phyloP scores from a whole-genome alignment of 768 basidiomycete genomes.

The Trametes villosa region DNA sequence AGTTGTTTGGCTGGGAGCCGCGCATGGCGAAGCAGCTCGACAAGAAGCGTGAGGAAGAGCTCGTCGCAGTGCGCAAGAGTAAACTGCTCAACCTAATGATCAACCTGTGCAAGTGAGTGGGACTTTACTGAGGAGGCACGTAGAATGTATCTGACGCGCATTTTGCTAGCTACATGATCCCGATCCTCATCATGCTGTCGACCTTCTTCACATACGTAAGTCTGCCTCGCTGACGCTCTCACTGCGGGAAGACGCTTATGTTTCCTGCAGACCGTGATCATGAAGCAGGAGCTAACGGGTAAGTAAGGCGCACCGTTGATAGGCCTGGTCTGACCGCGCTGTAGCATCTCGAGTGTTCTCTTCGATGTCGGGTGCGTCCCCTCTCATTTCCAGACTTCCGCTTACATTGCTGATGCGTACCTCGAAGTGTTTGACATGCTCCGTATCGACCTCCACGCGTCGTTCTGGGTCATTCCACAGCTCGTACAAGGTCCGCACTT shows the following conservation, averaged over 20 bases:
- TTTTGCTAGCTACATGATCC: conserved; percentile 54
- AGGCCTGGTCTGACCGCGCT: neutral
- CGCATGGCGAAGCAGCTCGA: conserved; percentile 56
- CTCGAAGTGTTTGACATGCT: conserved; percentile 19
- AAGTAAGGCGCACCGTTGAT: neutral
- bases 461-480: conserved; percentile 6
- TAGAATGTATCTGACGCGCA: neutral
- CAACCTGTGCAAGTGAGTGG: conserved; percentile 45
- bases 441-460: conserved; percentile 6
- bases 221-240: neutral
- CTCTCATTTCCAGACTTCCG: neutral
- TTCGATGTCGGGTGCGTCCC: conserved; percentile 21
- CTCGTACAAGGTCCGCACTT: conserved; percentile 5
- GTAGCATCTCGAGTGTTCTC: conserved; percentile 24
- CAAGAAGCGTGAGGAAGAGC: conserved; percentile 63
- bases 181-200: conserved; percentile 64
- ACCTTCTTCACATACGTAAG: conserved; percentile 65
- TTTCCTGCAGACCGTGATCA: conserved; percentile 37
- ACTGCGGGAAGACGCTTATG: neutral
- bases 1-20: conserved; percentile 48
- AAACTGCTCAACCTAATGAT: conserved; percentile 55
- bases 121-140: neutral
- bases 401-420: too few relatives aligned
- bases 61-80: conserved; percentile 55
- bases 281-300: conserved; percentile 43